phyloP scores from a whole-genome alignment of 495 filamentous ascomycete genomes.

The Neurospora tetrasperma region DNA sequence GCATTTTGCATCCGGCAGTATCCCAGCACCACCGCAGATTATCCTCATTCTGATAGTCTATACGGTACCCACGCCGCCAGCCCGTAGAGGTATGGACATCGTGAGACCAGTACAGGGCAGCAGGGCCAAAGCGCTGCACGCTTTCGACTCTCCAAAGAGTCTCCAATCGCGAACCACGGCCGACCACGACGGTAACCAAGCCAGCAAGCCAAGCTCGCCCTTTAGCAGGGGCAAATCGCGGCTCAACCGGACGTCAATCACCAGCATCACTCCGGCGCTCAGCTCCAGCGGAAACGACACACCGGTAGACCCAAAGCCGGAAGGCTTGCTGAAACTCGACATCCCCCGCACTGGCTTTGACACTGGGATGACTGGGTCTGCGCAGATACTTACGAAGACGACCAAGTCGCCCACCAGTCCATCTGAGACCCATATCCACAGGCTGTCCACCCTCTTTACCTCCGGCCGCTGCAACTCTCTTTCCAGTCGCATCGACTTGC shows the following conservation, averaged over 20 bases:
- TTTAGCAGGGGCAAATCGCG: background rate
- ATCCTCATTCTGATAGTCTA: background rate
- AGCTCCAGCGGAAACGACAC: slow-evolving; percentile 8
- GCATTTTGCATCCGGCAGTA: background rate
- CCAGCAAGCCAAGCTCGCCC: background rate
- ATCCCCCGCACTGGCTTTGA: background rate
- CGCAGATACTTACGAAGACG: slow-evolving; percentile 27
- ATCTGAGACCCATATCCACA: slow-evolving; percentile 2
- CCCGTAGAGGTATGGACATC: background rate
- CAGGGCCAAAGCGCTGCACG: background rate
- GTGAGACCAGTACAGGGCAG: background rate
- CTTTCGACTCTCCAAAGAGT: background rate
- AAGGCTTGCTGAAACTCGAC: slow-evolving; percentile 2
- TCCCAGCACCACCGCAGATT: background rate
- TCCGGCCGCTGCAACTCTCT: slow-evolving; percentile 13
- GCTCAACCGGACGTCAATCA: background rate
- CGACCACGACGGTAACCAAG: background rate
- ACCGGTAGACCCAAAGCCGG: slow-evolving; percentile 7
- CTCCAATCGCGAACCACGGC: background rate
- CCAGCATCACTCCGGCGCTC: background rate
- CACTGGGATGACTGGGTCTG: slow-evolving; percentile 28
- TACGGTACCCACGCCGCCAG: background rate
- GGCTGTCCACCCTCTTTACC: slow-evolving; percentile 27
- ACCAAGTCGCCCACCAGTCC: background rate
- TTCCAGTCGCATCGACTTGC: slow-evolving; percentile 3